phyloP scores from a whole-genome alignment of 192 early-diverging fungal species.

The Mycoemilia scoparia region DNA sequence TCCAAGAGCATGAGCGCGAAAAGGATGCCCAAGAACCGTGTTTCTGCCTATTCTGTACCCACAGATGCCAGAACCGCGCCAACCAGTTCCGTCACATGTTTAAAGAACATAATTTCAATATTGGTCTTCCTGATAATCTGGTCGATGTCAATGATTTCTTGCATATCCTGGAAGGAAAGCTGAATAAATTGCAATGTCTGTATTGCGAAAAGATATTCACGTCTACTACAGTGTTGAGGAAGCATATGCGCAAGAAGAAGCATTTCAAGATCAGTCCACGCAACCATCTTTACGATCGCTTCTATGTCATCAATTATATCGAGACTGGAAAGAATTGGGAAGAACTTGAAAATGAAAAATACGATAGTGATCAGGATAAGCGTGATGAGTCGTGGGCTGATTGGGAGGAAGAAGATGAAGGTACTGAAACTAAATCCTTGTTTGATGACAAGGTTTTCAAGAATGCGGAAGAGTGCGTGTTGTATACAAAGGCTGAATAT shows the following conservation, averaged over 20 bases:
- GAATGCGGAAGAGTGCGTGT: constrained; percentile 37
- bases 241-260: constrained; percentile 98
- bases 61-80: constrained; percentile 46
- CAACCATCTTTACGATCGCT: constrained; percentile 80
- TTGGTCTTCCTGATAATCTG: constrained; percentile 78
- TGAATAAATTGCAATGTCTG: constrained; percentile 58
- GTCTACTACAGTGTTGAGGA: constrained; percentile 66
- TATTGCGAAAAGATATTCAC: constrained; percentile 92
- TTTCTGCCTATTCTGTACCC: constrained; percentile 91
- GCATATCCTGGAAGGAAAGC: constrained; percentile 50
- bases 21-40: constrained; percentile 40
- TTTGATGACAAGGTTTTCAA: constrained; percentile 50
- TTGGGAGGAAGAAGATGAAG: constrained; percentile 52
- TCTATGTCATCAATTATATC: constrained; percentile 85
- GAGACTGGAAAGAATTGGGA: constrained; percentile 88
- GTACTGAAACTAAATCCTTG: constrained; percentile 52
- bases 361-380: constrained; percentile 41
- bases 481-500: constrained; percentile 58
- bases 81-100: constrained; percentile 77
- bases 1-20: constrained; percentile 54
- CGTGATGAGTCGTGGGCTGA: constrained; percentile 50
- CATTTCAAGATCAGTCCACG: constrained; percentile 86
- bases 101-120: constrained; percentile 81
- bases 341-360: constrained; percentile 57
- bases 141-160: constrained; percentile 71